Evolutionary conservation across 352 stramenopile genomes (phyloP).

Genomic region (Pythium biforme): DNA sequence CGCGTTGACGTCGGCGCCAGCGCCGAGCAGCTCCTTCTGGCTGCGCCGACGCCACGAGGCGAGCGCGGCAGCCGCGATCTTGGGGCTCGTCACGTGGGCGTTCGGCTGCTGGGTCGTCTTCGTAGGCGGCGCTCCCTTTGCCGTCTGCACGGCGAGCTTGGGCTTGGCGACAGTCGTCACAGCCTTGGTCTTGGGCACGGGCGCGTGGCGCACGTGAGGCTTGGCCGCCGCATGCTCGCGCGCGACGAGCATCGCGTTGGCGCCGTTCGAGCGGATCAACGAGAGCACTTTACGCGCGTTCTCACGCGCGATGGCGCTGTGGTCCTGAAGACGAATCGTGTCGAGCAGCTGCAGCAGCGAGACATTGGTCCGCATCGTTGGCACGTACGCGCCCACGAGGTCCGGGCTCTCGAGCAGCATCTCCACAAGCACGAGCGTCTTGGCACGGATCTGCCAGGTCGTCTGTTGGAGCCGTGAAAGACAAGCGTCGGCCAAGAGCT

Average conservation of each 20-base stretch:
- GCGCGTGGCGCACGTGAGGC: constrained; percentile 28
- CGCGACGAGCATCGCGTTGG: constrained; percentile 36
- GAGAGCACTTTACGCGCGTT: constrained; percentile 56
- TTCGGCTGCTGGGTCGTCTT: constrained; percentile 3
- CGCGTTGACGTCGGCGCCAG: not conserved
- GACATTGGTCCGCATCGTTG: constrained; percentile 28
- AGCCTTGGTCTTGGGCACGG: constrained; percentile 16
- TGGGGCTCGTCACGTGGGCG: constrained; percentile 18
- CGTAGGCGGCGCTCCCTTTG: not conserved
- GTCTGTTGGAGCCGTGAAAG: constrained; percentile 43
- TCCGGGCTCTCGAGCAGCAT: constrained; percentile 49
- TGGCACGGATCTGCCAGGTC: constrained; percentile 56
- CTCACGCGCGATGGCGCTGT: constrained; percentile 48
- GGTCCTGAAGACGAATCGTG: constrained; percentile 29
- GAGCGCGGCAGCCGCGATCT: constrained; percentile 25
- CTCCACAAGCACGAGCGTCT: constrained; percentile 53
- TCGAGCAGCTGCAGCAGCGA: constrained; percentile 37
- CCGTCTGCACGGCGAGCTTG: constrained; percentile 13
- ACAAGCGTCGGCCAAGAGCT: constrained; percentile 30
- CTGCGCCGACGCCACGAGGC: constrained; percentile 27
- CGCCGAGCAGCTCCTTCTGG: constrained; percentile 24
- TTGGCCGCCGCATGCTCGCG: constrained; percentile 30
- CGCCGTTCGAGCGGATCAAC: constrained; percentile 50
- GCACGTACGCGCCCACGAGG: constrained; percentile 34
- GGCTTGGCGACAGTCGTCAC: not conserved